A percentile compares a stretch with the other conserved stretches of the same genome.
Evolutionary conservation across 495 filamentous ascomycete genomes (phyloP).

Genomic region (Xylaria cubensis): DNA sequence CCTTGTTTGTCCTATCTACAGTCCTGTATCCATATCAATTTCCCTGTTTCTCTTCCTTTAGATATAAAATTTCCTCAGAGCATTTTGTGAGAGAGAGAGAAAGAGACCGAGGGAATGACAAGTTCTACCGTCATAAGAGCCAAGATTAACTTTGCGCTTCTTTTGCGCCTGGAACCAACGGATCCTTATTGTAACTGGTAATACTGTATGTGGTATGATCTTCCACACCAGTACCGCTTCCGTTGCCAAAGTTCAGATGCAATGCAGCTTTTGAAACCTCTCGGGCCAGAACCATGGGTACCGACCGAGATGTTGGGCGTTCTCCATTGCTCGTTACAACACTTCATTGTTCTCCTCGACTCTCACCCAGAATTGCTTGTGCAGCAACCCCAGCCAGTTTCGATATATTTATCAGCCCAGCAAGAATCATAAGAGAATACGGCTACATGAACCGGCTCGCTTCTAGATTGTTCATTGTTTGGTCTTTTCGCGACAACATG

Average conservation of each 20-base stretch:
- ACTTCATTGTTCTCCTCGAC: conserved; percentile 12
- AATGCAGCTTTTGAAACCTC: conserved; percentile 13
- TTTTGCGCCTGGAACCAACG: not conserved
- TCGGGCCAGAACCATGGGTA: not conserved
- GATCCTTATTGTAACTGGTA: not conserved
- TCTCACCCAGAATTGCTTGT: not conserved
- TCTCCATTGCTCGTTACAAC: not conserved
- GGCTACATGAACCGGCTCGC: not conserved
- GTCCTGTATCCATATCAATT: not conserved
- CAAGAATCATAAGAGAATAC: not conserved
- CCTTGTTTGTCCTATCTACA: not conserved
- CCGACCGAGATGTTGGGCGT: not conserved
- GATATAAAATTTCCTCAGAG: not conserved
- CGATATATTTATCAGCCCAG: not conserved
- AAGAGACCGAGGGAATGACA: not conserved
- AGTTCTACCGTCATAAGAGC: not conserved
- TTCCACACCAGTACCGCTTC: conserved; percentile 6
- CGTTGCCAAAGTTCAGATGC: conserved; percentile 2
- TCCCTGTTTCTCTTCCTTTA: not conserved
- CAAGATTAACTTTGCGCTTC: conserved; percentile 5
- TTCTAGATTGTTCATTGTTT: not conserved
- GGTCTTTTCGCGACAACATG: not conserved
- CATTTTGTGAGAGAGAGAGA: not conserved
- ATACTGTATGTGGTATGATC: not conserved
- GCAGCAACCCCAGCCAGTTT: not conserved